Conservation (phyloP, 73 alveolate genomes). For the Tetrahymena borealis region DNA sequence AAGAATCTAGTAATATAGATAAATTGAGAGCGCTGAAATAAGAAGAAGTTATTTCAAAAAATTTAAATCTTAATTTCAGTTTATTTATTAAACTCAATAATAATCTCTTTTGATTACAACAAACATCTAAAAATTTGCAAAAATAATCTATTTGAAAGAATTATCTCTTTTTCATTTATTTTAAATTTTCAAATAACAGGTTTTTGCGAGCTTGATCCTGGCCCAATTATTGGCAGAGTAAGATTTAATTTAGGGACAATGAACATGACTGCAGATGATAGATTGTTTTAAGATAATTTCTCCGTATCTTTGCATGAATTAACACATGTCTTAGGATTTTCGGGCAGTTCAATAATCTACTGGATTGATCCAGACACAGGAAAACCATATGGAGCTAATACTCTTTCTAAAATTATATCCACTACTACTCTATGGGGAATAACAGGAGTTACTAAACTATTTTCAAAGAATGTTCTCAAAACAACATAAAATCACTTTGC, state of each 20-base stretch:
- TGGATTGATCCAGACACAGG: constrained; percentile 2
- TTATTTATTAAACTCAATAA: no score
- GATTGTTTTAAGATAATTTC: not conserved
- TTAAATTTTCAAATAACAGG: not conserved
- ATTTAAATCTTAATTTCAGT: no score
- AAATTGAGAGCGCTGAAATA: no score
- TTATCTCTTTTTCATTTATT: no score
- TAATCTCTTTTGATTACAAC: no score
- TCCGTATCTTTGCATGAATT: not conserved
- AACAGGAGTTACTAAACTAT: not conserved
- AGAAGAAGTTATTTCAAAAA: no score
- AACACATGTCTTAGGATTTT: not conserved
- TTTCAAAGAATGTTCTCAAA: not conserved
- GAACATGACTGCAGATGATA: not conserved
- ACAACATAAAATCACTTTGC: not conserved
- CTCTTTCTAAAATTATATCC: not conserved
- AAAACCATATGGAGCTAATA: not conserved
- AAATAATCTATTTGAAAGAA: no score
- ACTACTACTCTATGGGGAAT: not conserved
- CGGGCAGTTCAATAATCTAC: not conserved
- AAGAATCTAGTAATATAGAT: no score
- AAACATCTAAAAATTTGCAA: no score
- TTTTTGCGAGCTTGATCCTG: not conserved
- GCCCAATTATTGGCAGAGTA: not conserved
- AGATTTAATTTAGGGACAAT: not conserved